A percentile compares a stretch with the other conserved stretches of the same genome.
These are phyloP conservation scores for Pulveroboletus sp. DNA, from an alignment of 768 basidiomycete genomes.

Conservation along the genomic window DNA sequence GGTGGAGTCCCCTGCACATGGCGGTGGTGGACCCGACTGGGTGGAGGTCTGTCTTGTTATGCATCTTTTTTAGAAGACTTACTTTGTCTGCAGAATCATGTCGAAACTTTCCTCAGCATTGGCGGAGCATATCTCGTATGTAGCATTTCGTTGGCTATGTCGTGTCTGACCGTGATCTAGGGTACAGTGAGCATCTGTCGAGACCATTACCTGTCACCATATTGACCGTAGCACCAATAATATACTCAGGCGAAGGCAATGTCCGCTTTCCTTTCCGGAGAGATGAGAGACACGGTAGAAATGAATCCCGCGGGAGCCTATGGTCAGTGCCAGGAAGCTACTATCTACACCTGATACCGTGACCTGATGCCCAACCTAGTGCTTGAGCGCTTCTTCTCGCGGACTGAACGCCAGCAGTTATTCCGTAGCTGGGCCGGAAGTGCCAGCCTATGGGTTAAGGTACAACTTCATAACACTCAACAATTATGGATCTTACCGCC, in stretches of 20 bases:
- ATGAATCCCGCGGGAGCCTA: slow-evolving; percentile 79
- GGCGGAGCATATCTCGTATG: slow-evolving; percentile 83
- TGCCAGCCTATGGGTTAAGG: slow-evolving; percentile 93
- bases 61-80: neutral
- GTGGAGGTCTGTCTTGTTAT: slow-evolving; percentile 59
- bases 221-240: neutral
- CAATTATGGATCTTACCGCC: neutral
- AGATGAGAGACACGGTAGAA: slow-evolving; percentile 92
- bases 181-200: slow-evolving; percentile 58
- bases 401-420: slow-evolving; percentile 80
- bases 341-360: neutral
- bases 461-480: slow-evolving; percentile 17
- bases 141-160: neutral
- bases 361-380: slow-evolving; percentile 37
- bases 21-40: slow-evolving; percentile 82
- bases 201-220: neutral
- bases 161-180: slow-evolving; percentile 32
- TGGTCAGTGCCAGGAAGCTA: slow-evolving; percentile 36
- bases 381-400: slow-evolving; percentile 84
- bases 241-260: slow-evolving; percentile 82
- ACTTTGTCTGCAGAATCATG: slow-evolving; percentile 53
- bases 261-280: slow-evolving; percentile 91
- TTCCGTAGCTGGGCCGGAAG: slow-evolving; percentile 96
- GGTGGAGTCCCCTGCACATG: slow-evolving; percentile 85
- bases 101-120: slow-evolving; percentile 80